A percentile compares a stretch with the other conserved stretches of the same genome.
Conservation (phyloP, 345 rosid genomes). For the Carallia brachiata region DNA sequence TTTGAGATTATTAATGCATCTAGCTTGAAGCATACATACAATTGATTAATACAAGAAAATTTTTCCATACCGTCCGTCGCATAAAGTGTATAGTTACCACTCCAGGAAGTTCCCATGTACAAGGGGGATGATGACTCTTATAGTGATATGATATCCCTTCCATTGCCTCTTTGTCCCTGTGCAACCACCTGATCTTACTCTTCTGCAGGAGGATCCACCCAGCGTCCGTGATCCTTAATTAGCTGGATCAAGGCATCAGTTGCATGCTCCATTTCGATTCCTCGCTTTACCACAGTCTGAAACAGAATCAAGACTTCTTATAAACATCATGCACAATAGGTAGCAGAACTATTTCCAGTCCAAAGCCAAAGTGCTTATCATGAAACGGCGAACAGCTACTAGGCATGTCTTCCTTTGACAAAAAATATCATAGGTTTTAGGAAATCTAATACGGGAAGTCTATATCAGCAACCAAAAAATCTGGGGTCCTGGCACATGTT, state of each 20-base stretch:
- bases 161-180: slow-evolving; percentile 1
- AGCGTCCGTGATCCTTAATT: slow-evolving; percentile 88
- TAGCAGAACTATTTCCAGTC: neutral
- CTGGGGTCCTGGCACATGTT: no score
- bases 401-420: no score
- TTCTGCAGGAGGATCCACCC: slow-evolving; percentile 73
- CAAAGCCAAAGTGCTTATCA: neutral
- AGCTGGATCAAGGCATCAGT: slow-evolving; percentile 87
- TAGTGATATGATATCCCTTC: neutral
- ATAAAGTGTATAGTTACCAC: no score
- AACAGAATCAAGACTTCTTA: slow-evolving; percentile 10
- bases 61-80: neutral
- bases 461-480: no score
- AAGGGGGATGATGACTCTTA: neutral
- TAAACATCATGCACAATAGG: slow-evolving; percentile 1
- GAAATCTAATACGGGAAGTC: no score
- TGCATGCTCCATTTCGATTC: slow-evolving; percentile 79
- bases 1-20: no score
- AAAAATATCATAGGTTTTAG: no score
- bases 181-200: slow-evolving; percentile 33
- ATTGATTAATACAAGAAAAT: neutral
- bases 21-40: no score
- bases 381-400: no score
- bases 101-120: neutral
- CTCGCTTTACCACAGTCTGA: slow-evolving; percentile 96